These are phyloP conservation scores for Lithospermum erythrorhizon DNA, from an alignment of 257 asterid genomes.

Conservation along the genomic window DNA sequence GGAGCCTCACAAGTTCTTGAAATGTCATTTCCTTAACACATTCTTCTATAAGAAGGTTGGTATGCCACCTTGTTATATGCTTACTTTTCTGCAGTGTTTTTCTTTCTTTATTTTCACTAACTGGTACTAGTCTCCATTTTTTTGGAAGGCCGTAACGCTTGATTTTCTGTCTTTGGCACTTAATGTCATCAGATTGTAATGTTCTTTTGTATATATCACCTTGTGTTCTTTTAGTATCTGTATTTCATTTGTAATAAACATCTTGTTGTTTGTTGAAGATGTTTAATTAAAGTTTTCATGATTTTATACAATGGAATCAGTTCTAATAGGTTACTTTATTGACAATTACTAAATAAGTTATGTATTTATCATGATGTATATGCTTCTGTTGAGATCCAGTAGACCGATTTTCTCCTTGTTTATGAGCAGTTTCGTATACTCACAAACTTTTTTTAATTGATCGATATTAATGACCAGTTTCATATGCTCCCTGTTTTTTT, in stretches of 20 bases:
- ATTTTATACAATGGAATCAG: too few species aligned
- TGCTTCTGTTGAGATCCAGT: neutral
- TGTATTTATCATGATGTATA: neutral
- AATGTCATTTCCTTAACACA: slow-evolving; percentile 78
- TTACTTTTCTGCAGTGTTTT: neutral
- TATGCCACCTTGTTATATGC: neutral
- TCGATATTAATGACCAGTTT: too few species aligned
- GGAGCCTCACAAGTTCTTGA: slow-evolving; percentile 69
- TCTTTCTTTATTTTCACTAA: neutral
- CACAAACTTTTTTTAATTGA: too few species aligned
- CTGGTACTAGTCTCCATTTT: neutral
- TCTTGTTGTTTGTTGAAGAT: neutral
- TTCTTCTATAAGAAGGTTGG: slow-evolving; percentile 89
- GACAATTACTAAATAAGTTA: neutral
- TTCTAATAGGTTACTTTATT: neutral
- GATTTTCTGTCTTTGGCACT: neutral
- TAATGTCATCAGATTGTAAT: neutral
- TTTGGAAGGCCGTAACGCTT: neutral
- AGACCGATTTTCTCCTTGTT: neutral
- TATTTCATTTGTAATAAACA: neutral
- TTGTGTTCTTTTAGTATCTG: neutral
- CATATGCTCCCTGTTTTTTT: neutral
- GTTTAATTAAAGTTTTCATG: too few species aligned
- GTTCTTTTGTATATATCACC: neutral
- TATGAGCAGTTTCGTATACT: neutral